Evolutionary conservation across 1,284 basidiomycete species (phyloP).

Genomic region (Caloboletus inedulis): DNA sequence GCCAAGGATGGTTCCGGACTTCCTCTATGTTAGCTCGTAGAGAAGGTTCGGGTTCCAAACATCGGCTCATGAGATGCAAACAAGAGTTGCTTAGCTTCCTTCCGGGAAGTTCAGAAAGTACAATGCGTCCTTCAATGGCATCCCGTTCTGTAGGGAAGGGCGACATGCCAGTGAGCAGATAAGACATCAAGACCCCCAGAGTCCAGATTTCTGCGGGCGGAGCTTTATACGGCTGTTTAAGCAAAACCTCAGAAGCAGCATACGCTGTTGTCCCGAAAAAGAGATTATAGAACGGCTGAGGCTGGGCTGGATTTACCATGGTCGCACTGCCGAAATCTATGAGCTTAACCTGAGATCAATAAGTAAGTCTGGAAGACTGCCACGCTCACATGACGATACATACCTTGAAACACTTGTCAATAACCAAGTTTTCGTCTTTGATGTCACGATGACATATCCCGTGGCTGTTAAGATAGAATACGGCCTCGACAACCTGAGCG

Average conservation of each 20-base stretch:
- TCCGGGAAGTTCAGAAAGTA: constrained; percentile 40
- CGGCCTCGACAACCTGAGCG: constrained; percentile 82
- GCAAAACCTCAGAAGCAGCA: constrained; percentile 78
- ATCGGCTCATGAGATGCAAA: constrained; percentile 66
- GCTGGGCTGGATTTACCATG: constrained; percentile 63
- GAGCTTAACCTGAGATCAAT: constrained; percentile 69
- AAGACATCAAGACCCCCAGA: constrained; percentile 85
- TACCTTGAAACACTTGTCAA: constrained; percentile 72
- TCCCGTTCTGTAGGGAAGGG: constrained; percentile 77
- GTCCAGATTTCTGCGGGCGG: constrained; percentile 89
- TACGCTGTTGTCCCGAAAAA: constrained; percentile 84
- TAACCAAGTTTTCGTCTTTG: constrained; percentile 91
- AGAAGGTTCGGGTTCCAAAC: constrained; percentile 71
- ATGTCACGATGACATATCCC: constrained; percentile 90
- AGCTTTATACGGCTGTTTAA: constrained; percentile 70
- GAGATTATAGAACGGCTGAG: constrained; percentile 66
- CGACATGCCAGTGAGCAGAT: constrained; percentile 81
- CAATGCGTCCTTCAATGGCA: constrained; percentile 55
- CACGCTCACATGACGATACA: constrained; percentile 5
- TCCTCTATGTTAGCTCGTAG: constrained; percentile 67
- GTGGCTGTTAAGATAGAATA: constrained; percentile 70
- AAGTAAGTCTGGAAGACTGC: constrained; percentile 3
- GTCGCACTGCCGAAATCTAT: constrained; percentile 93
- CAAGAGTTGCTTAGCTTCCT: constrained; percentile 39
- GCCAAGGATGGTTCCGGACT: constrained; percentile 77